Evolutionary conservation across 2,329 filamentous ascomycete species (phyloP).

Genomic region (Nemania sp.): DNA sequence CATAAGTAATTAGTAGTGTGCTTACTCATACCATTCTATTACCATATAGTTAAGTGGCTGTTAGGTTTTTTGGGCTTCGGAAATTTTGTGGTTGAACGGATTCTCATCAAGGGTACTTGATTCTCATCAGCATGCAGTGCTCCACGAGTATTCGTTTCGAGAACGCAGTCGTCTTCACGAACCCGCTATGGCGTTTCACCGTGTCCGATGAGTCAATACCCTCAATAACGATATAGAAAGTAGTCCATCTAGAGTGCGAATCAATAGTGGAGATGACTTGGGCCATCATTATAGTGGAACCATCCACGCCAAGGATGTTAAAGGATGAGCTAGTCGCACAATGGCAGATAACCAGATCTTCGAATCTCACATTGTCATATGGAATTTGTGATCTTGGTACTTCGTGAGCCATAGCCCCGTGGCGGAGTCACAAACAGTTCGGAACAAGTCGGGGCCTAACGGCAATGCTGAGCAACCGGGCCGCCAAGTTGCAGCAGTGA

Average conservation of each 20-base stretch:
- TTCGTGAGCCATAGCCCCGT: background rate
- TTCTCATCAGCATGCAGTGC: background rate
- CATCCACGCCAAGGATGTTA: background rate
- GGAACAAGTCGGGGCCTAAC: constrained; percentile 20
- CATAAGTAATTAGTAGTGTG: background rate
- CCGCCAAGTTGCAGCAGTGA: background rate
- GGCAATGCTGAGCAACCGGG: constrained; percentile 5
- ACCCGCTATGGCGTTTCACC: background rate
- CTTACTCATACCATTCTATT: background rate
- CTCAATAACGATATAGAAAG: background rate
- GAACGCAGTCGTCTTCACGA: background rate
- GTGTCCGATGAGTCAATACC: background rate
- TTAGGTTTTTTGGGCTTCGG: no score
- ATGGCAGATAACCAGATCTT: background rate
- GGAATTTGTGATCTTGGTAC: background rate
- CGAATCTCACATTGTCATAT: background rate
- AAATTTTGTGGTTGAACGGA: no score
- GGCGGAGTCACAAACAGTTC: constrained; percentile 5
- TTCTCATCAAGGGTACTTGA: background rate
- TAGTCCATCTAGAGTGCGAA: background rate
- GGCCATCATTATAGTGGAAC: background rate
- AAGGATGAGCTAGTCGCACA: background rate
- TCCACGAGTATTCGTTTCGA: background rate
- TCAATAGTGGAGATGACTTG: background rate
- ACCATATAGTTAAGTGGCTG: no score